These are phyloP conservation scores for Colletotrichum tropicale DNA, from an alignment of 2,329 filamentous ascomycete genomes.

Conservation along the genomic window DNA sequence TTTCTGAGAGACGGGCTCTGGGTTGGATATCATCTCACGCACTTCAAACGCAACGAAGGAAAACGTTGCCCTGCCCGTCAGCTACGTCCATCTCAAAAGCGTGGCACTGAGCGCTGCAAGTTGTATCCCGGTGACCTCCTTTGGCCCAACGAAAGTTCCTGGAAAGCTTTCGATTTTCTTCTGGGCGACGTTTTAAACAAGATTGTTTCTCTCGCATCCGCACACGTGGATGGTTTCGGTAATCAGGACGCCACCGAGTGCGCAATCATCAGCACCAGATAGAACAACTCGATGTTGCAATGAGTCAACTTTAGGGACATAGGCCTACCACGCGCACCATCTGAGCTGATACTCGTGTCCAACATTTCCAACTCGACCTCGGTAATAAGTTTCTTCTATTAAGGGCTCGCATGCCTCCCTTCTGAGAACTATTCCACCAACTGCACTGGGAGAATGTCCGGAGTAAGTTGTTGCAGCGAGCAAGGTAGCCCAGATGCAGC, in stretches of 20 bases:
- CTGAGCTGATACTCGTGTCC: neutral
- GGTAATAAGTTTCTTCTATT: constrained; percentile 22
- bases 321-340: constrained; percentile 4
- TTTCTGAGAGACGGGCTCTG: neutral
- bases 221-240: constrained; percentile 30
- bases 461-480: neutral
- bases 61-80: neutral
- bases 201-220: constrained; percentile 30
- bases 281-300: neutral
- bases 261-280: constrained; percentile 21
- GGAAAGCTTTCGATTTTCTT: constrained; percentile 37
- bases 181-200: constrained; percentile 31
- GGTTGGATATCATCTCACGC: neutral
- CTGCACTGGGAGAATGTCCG: neutral
- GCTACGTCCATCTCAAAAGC: neutral
- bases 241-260: constrained; percentile 31
- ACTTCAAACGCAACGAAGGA: neutral
- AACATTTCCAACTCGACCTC: constrained; percentile 27
- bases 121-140: constrained; percentile 31
- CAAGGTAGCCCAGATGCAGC: constrained; percentile 42
- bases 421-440: neutral
- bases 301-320: neutral
- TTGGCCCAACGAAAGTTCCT: constrained; percentile 29
- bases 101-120: constrained; percentile 26
- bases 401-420: neutral